These are phyloP conservation scores for Entonaema liquescens DNA, from an alignment of 495 filamentous ascomycete species.

Conservation along the genomic window DNA sequence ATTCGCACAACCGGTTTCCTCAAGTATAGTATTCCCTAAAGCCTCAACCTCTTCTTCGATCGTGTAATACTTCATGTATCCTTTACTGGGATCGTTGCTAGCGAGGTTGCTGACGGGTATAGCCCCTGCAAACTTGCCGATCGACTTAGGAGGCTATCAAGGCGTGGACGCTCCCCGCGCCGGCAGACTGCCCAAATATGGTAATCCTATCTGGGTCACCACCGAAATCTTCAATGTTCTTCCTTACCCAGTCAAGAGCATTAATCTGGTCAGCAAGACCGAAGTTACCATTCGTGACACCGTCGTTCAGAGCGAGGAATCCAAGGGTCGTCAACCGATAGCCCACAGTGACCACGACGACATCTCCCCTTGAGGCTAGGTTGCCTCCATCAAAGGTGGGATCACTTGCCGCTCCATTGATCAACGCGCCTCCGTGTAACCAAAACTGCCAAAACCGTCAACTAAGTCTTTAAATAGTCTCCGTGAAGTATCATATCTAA, in stretches of 20 bases:
- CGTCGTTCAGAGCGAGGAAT: conserved; percentile 59
- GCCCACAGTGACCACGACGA: conserved; percentile 69
- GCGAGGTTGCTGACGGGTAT: conserved; percentile 61
- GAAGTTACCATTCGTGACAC: conserved; percentile 63
- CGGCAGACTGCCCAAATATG: conserved; percentile 64
- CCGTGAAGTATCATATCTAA: background rate
- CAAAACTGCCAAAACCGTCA: conserved; percentile 51
- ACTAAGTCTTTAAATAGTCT: background rate
- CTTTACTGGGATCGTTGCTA: conserved; percentile 55
- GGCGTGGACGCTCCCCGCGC: conserved; percentile 61
- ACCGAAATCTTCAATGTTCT: conserved; percentile 68
- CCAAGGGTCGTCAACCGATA: conserved; percentile 72
- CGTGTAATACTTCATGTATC: conserved; percentile 5
- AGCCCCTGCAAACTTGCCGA: conserved; percentile 59
- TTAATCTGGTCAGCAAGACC: conserved; percentile 65
- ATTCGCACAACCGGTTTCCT: conserved; percentile 52
- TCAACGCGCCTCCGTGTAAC: conserved; percentile 58
- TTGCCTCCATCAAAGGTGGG: conserved; percentile 57
- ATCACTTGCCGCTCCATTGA: conserved; percentile 52
- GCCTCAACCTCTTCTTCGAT: background rate
- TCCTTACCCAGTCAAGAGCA: conserved; percentile 70
- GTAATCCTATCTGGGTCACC: conserved; percentile 69
- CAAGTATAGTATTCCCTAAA: conserved; percentile 45
- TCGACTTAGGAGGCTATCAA: conserved; percentile 61
- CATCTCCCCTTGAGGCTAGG: conserved; percentile 61